Evolutionary conservation across 1,284 basidiomycete species (phyloP).

Genomic region (Phenoliferia sp.): DNA sequence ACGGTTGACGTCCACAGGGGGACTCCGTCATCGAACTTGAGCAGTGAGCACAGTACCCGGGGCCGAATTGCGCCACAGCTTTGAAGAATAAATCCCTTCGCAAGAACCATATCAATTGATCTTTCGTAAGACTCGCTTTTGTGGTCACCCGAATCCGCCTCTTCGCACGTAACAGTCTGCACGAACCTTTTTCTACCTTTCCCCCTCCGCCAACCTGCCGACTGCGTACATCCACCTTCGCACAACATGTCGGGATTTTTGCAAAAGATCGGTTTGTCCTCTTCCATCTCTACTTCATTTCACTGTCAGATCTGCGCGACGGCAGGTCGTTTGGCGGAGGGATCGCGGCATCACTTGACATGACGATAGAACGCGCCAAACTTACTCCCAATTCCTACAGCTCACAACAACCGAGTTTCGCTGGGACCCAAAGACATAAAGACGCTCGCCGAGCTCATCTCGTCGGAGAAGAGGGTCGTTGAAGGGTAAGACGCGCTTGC

Average conservation of each 20-base stretch:
- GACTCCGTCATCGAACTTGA: too few relatives aligned
- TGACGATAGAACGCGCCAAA: constrained; percentile 4
- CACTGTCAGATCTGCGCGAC: not conserved
- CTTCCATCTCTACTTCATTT: not conserved
- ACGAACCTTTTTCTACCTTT: too few relatives aligned
- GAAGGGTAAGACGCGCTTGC: constrained; percentile 23
- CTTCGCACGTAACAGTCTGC: too few relatives aligned
- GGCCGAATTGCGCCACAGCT: too few relatives aligned
- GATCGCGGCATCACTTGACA: not conserved
- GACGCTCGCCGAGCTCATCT: constrained; percentile 34
- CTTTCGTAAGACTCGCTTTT: too few relatives aligned
- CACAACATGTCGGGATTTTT: constrained; percentile 21
- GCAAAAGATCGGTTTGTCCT: constrained; percentile 16
- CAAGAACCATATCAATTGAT: too few relatives aligned
- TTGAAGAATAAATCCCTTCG: too few relatives aligned
- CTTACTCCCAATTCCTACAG: constrained; percentile 9
- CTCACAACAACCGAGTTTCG: constrained; percentile 27
- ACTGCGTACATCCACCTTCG: not conserved
- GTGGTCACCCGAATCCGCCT: too few relatives aligned
- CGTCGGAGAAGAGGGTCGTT: constrained; percentile 31
- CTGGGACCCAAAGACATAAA: constrained; percentile 36
- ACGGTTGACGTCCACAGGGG: too few relatives aligned
- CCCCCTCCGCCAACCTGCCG: not conserved
- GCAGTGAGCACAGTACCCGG: too few relatives aligned
- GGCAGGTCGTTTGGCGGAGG: too few relatives aligned